Evolutionary conservation across 805 yeast species (phyloP).

Genomic region (Saturnispora mendoncae): DNA sequence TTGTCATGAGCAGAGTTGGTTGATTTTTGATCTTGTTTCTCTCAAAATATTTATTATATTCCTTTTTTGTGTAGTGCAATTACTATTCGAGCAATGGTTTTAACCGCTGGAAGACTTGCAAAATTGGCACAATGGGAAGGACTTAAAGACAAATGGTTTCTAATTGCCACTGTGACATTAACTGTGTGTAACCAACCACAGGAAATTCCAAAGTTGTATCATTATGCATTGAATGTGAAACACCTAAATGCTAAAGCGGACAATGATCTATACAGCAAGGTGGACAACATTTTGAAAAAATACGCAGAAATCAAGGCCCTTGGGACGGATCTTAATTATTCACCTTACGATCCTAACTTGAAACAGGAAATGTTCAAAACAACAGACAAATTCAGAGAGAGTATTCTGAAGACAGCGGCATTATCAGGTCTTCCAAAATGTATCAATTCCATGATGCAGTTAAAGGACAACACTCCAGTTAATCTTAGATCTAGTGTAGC

Average conservation of each 20-base stretch:
- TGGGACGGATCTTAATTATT: constrained; percentile 13
- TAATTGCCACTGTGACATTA: constrained; percentile 71
- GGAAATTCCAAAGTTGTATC: constrained; percentile 67
- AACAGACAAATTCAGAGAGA: constrained; percentile 59
- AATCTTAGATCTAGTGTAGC: constrained; percentile 27
- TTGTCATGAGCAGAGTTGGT: no score
- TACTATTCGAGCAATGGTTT: no score
- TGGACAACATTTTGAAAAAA: constrained; percentile 21
- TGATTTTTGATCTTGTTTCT: neutral
- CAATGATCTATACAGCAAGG: constrained; percentile 14
- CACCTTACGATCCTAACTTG: constrained; percentile 14
- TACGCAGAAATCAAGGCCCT: constrained; percentile 16
- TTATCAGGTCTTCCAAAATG: constrained; percentile 78
- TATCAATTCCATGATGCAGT: constrained; percentile 63
- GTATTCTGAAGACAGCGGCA: constrained; percentile 69
- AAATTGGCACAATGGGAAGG: constrained; percentile 46
- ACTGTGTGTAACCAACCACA: constrained; percentile 77
- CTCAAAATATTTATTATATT: neutral
- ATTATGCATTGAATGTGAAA: constrained; percentile 45
- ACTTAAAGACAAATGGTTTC: constrained; percentile 58
- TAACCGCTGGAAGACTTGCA: constrained; percentile 50
- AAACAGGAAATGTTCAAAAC: constrained; percentile 1
- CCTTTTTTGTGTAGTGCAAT: neutral
- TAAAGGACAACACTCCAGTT: constrained; percentile 58
- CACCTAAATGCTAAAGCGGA: constrained; percentile 13